These are phyloP conservation scores for Huntiella decipiens DNA, from an alignment of 2,329 filamentous ascomycete genomes.

Conservation along the genomic window DNA sequence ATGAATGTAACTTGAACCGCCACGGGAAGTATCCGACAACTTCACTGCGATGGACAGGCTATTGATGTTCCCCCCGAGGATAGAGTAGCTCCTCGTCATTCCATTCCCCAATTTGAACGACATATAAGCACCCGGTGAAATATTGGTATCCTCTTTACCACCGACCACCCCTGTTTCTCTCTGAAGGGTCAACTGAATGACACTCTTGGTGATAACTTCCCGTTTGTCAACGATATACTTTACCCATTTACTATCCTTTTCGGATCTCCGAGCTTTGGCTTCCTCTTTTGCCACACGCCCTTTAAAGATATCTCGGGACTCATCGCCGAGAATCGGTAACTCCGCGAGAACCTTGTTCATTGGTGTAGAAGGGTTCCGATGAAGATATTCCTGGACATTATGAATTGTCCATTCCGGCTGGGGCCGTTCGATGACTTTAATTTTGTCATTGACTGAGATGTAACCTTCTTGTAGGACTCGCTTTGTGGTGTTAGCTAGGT, in stretches of 20 bases:
- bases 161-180: conserved; percentile 13
- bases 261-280: conserved; percentile 15
- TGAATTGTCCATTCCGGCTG: conserved; percentile 44
- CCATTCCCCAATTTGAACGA: conserved; percentile 37
- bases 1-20: conserved; percentile 43
- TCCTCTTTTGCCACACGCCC: conserved; percentile 29
- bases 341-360: conserved; percentile 33
- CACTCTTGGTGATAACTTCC: conserved; percentile 28
- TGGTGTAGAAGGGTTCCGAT: conserved; percentile 28
- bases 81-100: conserved; percentile 39
- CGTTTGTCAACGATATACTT: conserved; percentile 31
- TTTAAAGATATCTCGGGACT: conserved; percentile 29
- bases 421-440: conserved; percentile 33
- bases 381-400: conserved; percentile 42
- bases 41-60: conserved; percentile 40
- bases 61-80: conserved; percentile 29
- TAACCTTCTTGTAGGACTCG: conserved; percentile 36
- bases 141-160: conserved; percentile 14
- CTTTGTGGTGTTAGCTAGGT: neutral
- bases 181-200: conserved; percentile 34
- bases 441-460: conserved; percentile 36
- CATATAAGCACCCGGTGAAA: conserved; percentile 30
- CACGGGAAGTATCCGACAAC: conserved; percentile 32
- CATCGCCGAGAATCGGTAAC: conserved; percentile 30
- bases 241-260: conserved; percentile 22